Base-by-base conservation (phyloP, 106 monocot genomes). In the Allium sativum region DNA sequence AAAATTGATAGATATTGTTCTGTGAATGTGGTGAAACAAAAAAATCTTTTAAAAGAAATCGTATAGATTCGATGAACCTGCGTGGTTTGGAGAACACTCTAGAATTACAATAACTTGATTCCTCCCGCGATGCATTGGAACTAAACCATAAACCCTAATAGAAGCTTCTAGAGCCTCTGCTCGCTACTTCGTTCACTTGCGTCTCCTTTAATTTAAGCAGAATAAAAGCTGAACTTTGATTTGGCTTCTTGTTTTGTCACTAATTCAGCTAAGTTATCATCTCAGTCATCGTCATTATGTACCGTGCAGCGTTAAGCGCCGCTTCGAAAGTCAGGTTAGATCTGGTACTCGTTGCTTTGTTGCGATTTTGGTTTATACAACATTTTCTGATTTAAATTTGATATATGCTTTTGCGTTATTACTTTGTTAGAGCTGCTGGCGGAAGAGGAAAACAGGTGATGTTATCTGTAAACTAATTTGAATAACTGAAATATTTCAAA, bases 261-360 rank as follows among this genome's bases (percentile, higher is more conserved):
- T 41, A 9, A 3, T 18, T 17, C 1, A 40, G 2, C 7, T 12
- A 7, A 3, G 9, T 48, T 15, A 31, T 2, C 48, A 15, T 15
- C 48, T 50, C 15, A 3, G 3, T 50, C 15, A 11, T 50, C 48
- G 13, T 63, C 47, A 47, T 65, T 47, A 79, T 79, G 79, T 62
- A 79, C 55, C 73, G 79, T 7, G 74, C 70, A 8, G 66, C 56
- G 0, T 48, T 56, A 21, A 58, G 43, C 61, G 53, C 74, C 65
- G 79, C 74, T 14, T 70, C 69, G 21, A 79, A 56, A 47, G 54
- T 70, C 21, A 48, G 79, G 79, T 79, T 3, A 17, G 40, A 10
- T 53, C 44, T 55, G 12, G 12, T 6, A 21, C 9, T 15, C 7
- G 44, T 65, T 41, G 31, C 11, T 55, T 41, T 16, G 1, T 13